Percentiles rank a stretch among this genome's conserved stretches.
These are phyloP conservation scores for Hydnomerulius pinastri DNA, from an alignment of 768 basidiomycete genomes.

Conservation along the genomic window DNA sequence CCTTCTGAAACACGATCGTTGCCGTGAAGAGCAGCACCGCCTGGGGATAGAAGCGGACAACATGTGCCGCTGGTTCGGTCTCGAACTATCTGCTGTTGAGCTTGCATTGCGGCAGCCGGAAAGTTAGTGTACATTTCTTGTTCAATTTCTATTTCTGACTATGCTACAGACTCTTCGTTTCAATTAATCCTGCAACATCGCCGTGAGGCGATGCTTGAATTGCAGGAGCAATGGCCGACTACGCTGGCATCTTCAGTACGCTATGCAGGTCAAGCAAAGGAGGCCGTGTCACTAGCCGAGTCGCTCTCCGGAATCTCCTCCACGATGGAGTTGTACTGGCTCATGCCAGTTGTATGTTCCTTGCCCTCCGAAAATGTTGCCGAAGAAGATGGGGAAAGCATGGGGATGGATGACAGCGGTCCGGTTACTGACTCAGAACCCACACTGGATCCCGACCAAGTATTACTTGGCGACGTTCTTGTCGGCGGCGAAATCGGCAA, in stretches of 20 bases:
- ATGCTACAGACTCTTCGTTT: not conserved
- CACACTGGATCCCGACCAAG: not conserved
- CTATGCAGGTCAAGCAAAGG: conserved; percentile 12
- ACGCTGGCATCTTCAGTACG: conserved; percentile 2
- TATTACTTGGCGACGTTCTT: not conserved
- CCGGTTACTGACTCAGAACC: not conserved
- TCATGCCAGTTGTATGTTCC: not conserved
- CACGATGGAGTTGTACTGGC: not conserved
- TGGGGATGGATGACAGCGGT: too few relatives aligned
- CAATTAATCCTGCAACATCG: not conserved
- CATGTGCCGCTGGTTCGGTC: too few relatives aligned
- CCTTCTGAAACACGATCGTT: too few relatives aligned
- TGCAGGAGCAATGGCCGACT: conserved; percentile 23
- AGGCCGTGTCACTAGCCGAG: not conserved
- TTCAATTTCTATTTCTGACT: not conserved
- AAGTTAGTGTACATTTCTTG: not conserved
- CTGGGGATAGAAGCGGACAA: too few relatives aligned
- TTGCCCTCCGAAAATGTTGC: not conserved
- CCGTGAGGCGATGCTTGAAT: conserved; percentile 10
- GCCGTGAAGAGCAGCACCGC: too few relatives aligned
- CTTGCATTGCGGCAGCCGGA: too few relatives aligned
- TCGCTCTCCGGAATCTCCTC: not conserved
- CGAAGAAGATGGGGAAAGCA: not conserved
- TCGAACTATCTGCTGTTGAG: too few relatives aligned
- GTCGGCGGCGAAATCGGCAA: not conserved